Percentiles rank a stretch among this genome's conserved stretches.
Conservation (phyloP, 2,329 filamentous ascomycete genomes). For the Hymenoscyphus fructigenus region DNA sequence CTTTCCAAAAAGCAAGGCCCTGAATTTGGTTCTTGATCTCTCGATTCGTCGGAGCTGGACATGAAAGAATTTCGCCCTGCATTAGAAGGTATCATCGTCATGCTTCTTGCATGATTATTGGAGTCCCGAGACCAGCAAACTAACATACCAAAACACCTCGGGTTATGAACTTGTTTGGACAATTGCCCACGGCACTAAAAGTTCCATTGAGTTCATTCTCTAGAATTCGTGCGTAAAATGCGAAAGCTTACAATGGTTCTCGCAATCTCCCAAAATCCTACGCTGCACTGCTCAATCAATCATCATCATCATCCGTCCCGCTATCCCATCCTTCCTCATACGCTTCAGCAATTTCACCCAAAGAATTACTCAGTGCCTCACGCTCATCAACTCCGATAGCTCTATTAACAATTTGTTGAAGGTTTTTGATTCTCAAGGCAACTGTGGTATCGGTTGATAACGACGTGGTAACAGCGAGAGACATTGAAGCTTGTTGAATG, state of each 20-base stretch:
- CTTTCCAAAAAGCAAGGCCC: background rate
- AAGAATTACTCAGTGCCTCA: constrained; percentile 76
- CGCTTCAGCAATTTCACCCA: constrained; percentile 80
- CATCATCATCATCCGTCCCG: constrained; percentile 69
- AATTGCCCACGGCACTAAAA: too few relatives aligned
- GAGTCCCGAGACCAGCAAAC: background rate
- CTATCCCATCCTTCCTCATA: constrained; percentile 88
- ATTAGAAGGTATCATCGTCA: background rate
- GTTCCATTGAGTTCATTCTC: too few relatives aligned
- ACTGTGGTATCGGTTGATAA: constrained; percentile 75
- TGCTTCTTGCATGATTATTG: background rate
- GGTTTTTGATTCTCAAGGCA: constrained; percentile 62
- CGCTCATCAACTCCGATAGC: constrained; percentile 73
- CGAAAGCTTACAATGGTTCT: too few relatives aligned
- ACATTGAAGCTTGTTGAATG: constrained; percentile 39
- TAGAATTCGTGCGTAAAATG: too few relatives aligned
- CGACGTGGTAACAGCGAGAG: constrained; percentile 53
- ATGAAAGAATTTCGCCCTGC: background rate
- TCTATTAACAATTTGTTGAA: constrained; percentile 64
- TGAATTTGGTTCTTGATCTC: background rate
- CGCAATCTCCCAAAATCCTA: too few relatives aligned
- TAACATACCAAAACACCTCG: background rate
- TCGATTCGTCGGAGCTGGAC: background rate
- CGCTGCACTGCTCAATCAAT: constrained; percentile 23
- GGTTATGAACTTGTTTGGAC: background rate